Base-by-base conservation (phyloP, 2,329 filamentous ascomycete genomes). In the Sporothrix variecibatus region DNA sequence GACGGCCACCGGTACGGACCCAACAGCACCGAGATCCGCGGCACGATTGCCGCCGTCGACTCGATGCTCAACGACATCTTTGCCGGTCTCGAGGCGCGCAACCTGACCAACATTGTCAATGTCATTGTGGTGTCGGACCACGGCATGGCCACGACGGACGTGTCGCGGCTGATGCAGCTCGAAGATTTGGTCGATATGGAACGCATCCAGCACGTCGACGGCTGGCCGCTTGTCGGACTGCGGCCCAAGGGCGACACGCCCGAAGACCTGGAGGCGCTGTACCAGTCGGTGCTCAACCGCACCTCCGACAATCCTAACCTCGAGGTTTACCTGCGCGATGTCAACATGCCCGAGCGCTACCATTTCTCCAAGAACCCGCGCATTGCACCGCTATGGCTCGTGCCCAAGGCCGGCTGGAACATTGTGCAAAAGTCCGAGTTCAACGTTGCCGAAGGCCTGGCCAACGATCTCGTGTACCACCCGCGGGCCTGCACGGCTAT, bases 121-220 rank as follows among this genome's bases (percentile, higher is more conserved):
- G 88, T 99, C 8, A 91, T 99, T 46, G 88, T 99, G n/a, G 95
- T 99, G 2, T 98, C 94, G 0, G 96, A 99, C 81, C 96, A 99
- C 81, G 96, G 96, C 70, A 99, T 99, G 96, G 96, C 96, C 0
- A 97, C 94, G 0, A 98, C 96, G 0, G 93, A 95, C 75, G 89
- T 88, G 0, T 87, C 90, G 23, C 89, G 96, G 12, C 85, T 98
- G 64, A 88, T 98, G 34, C 96, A 98, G 82, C 86, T 98, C 2
- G 96, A 99, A 76, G 94, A 98, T 79, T 83, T 98, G 3, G 86
- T 98, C 65, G 94, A 98, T 80, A 87, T 92, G 6, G 85, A 84
- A 68, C 88, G 94, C 78, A 91, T 98, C 62, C 92, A 92, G 74
- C 94, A 96, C 80, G 92, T 90, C 34, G 96, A 99, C 78, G 96